Evolutionary conservation across 306 rosid species (phyloP).

Genomic region (Inga leiocalycina): DNA sequence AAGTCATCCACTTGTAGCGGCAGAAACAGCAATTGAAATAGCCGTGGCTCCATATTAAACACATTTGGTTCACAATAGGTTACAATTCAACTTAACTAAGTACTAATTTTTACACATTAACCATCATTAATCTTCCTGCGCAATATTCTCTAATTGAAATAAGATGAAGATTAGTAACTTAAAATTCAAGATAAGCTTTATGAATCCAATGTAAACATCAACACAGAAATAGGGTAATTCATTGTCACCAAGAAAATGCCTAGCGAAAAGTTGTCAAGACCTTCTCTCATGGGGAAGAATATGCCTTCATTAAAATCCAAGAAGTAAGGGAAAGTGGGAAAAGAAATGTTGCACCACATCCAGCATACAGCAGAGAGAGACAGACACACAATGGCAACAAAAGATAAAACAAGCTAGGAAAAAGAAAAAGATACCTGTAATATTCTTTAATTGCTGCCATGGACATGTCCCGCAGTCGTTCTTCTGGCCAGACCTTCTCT

Average conservation of each 20-base stretch:
- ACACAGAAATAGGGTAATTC: background rate
- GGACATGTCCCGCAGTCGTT: constrained; percentile 59
- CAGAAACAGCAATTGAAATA: background rate
- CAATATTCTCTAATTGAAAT: background rate
- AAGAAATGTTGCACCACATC: background rate
- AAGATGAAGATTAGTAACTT: background rate
- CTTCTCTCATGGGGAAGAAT: background rate
- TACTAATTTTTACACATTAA: background rate
- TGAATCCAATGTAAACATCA: background rate
- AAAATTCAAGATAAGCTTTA: background rate
- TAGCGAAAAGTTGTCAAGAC: background rate
- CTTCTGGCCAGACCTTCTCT: constrained; percentile 56
- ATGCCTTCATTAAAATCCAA: background rate
- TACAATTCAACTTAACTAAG: background rate
- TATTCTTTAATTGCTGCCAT: constrained; percentile 82
- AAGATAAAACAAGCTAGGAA: background rate
- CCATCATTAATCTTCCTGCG: background rate
- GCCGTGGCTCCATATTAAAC: background rate
- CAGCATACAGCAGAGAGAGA: background rate
- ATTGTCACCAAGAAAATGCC: background rate
- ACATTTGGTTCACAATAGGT: background rate
- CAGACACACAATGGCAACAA: background rate
- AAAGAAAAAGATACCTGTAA: constrained; percentile 64
- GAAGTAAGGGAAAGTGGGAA: background rate
- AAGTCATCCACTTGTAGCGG: background rate